Percentiles rank a stretch among this genome's conserved stretches.
Evolutionary conservation across 257 asterid genomes (phyloP).

Genomic region (Prunella vulgaris): DNA sequence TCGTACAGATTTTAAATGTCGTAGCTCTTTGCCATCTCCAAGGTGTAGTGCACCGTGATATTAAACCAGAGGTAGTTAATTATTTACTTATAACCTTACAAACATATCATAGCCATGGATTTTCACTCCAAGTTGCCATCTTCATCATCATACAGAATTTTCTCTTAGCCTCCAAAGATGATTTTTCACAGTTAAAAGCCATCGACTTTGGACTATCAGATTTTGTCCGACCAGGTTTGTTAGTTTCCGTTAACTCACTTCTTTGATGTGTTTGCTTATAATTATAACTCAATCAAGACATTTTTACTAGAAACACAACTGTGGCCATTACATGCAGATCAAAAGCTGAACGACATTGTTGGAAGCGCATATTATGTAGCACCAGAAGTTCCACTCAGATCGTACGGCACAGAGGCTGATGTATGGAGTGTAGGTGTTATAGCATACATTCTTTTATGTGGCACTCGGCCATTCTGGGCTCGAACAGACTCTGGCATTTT

Average conservation of each 20-base stretch:
- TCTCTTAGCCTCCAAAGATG: conserved; percentile 49
- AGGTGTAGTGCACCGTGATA: conserved; percentile 78
- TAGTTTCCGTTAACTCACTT: conserved; percentile 1
- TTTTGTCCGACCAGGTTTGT: conserved; percentile 61
- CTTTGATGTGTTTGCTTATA: not conserved
- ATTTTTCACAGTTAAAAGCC: conserved; percentile 49
- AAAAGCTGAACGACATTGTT: conserved; percentile 61
- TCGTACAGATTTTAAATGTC: conserved; percentile 57
- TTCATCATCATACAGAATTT: conserved; percentile 46
- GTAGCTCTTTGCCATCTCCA: conserved; percentile 41
- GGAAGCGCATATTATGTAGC: conserved; percentile 45
- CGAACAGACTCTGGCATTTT: conserved; percentile 68
- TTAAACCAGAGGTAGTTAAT: conserved; percentile 62
- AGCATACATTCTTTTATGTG: conserved; percentile 57
- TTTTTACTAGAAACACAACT: conserved; percentile 12
- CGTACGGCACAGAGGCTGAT: conserved; percentile 27
- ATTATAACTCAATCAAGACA: not conserved
- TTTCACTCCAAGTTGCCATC: not conserved
- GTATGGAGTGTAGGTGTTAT: conserved; percentile 32
- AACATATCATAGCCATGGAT: not conserved
- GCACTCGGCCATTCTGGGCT: conserved; percentile 75
- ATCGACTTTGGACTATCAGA: conserved; percentile 72
- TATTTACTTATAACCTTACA: not conserved
- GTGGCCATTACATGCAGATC: conserved; percentile 41
- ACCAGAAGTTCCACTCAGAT: conserved; percentile 29